Base-by-base conservation (phyloP, 345 rosid species). In the Erysimum cheiranthoides region DNA sequence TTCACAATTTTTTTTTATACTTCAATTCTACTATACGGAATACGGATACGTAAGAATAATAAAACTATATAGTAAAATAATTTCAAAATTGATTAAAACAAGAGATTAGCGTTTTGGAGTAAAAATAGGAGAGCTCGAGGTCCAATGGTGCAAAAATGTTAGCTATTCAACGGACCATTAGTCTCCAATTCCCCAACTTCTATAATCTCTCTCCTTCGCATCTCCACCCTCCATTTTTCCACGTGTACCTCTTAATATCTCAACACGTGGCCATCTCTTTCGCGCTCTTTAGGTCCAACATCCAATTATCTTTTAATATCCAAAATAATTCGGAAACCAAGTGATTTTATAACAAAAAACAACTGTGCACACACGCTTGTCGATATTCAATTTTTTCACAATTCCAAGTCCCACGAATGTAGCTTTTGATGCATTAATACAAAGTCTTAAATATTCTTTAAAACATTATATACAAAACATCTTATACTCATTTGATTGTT, bases 121-220 rank as follows among this genome's bases (percentile, higher is more conserved):
- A 76, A 75, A 73, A 82, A 38, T 65, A 75, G 79, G 69, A 76
- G 83, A 87, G 75, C 90, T 72, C 82, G 36, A 36, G 74, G 80
- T 85, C 54, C 89, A 75, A 70, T 57, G 82, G 77, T 82, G 83
- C 80, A 6, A 78, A 77, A 73, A 3, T 87, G 96, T 87, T 79
- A 62, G 84, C 96, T 84, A 82, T 88, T 90, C 80, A 70, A 53
- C 79, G 71, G 93, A 90, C 97, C 90, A 86, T 74, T 82, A 84
- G 86, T 89, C 93, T 73, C 65, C 76, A 21, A 53, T 85, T 80
- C 84, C 78, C 85, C 82, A 84, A 84, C 80, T 88, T 80, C 90
- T 57, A 83, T 83, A 84, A 45, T 80, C 79, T 52, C 43, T 14
- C 32, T 66, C 43, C 68, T 35, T 42, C 72, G 30, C 31, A 42